Percentiles rank a stretch among this genome's conserved stretches.
Conservation (phyloP, 2,329 filamentous ascomycete genomes). For the Hypoxylon sp. region DNA sequence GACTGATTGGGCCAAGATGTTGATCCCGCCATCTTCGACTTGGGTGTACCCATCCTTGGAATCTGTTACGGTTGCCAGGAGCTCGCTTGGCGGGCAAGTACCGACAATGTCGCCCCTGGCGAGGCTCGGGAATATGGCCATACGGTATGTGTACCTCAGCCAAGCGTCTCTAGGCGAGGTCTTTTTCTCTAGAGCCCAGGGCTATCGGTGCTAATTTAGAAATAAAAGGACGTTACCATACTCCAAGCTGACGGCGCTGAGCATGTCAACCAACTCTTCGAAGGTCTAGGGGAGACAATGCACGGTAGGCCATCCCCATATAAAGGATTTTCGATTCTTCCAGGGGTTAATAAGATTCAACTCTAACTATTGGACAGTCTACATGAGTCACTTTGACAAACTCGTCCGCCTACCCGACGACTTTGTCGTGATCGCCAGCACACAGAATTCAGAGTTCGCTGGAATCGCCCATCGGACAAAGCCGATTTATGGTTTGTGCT, state of each 20-base stretch:
- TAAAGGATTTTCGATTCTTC: neutral
- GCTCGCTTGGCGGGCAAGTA: conserved; percentile 78
- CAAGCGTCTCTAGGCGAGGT: neutral
- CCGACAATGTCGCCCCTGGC: conserved; percentile 77
- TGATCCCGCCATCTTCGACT: conserved; percentile 85
- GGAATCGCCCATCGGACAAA: conserved; percentile 80
- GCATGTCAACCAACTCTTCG: conserved; percentile 84
- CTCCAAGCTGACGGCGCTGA: conserved; percentile 67
- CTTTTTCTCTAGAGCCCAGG: neutral
- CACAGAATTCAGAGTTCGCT: conserved; percentile 82
- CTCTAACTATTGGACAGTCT: neutral
- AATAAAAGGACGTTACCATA: conserved; percentile 66
- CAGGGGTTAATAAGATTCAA: neutral
- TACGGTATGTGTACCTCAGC: conserved; percentile 9
- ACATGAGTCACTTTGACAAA: conserved; percentile 89
- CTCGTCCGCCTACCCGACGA: conserved; percentile 79
- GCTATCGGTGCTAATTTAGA: conserved; percentile 59
- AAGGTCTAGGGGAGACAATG: conserved; percentile 69
- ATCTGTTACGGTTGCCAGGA: conserved; percentile 76
- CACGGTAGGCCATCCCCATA: conserved; percentile 16
- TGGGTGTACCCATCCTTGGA: conserved; percentile 56
- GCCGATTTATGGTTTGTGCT: conserved; percentile 70
- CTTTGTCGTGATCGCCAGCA: conserved; percentile 82
- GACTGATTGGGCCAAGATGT: conserved; percentile 64
- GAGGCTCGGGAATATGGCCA: conserved; percentile 77